Conservation (phyloP, 2,329 filamentous ascomycete species). For the Penicillium sp. region DNA sequence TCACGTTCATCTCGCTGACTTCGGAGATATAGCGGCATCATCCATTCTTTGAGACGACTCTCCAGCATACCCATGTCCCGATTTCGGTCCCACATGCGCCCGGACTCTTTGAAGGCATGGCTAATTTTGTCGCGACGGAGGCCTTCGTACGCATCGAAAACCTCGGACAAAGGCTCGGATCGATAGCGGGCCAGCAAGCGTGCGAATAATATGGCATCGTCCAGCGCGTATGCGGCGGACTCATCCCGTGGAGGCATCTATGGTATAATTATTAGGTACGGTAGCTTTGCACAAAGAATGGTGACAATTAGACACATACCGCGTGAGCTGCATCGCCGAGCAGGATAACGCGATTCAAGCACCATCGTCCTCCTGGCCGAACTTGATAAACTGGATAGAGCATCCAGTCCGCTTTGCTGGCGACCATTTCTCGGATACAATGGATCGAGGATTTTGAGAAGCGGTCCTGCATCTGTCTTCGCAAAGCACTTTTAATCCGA, state of each 20-base stretch:
- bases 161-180: slow-evolving; percentile 30
- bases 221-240: slow-evolving; percentile 46
- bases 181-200: slow-evolving; percentile 38
- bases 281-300: background rate
- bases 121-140: slow-evolving; percentile 40
- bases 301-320: slow-evolving; percentile 29
- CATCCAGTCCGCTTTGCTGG: slow-evolving; percentile 39
- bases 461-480: slow-evolving; percentile 35
- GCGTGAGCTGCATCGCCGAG: slow-evolving; percentile 51
- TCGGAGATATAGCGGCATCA: slow-evolving; percentile 38
- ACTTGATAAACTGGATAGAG: slow-evolving; percentile 49
- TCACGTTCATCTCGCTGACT: slow-evolving; percentile 28
- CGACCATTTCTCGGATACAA: slow-evolving; percentile 39
- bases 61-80: slow-evolving; percentile 40
- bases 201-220: slow-evolving; percentile 47
- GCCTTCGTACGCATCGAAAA: slow-evolving; percentile 41
- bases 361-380: slow-evolving; percentile 40
- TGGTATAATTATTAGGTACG: slow-evolving; percentile 6
- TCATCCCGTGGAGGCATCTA: slow-evolving; percentile 52
- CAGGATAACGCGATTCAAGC: slow-evolving; percentile 41
- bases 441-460: slow-evolving; percentile 39
- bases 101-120: slow-evolving; percentile 41
- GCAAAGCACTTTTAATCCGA: slow-evolving; percentile 36
- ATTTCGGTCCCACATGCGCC: slow-evolving; percentile 41
- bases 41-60: slow-evolving; percentile 40